Evolutionary conservation across 2,329 filamentous ascomycete genomes (phyloP).

Genomic region (Hymenoscyphus infarciens): DNA sequence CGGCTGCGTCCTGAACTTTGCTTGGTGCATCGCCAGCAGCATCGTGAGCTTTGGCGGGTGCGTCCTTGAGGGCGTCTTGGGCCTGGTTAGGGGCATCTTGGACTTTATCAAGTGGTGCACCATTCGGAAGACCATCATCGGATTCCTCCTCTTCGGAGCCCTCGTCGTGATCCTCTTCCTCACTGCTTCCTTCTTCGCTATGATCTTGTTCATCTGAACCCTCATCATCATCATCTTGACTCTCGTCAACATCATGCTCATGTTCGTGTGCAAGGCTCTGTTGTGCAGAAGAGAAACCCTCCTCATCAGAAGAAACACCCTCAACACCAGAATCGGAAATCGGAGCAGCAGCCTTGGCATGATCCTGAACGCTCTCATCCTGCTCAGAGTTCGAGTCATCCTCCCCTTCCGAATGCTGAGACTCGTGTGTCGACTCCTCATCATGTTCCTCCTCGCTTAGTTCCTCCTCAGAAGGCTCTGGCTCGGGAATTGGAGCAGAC

Average conservation of each 20-base stretch:
- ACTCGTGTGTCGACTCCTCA: neutral
- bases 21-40: conserved; percentile 9
- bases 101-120: conserved; percentile 13
- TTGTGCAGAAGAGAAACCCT: conserved; percentile 5
- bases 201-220: conserved; percentile 3
- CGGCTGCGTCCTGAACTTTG: conserved; percentile 5
- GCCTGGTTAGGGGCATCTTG: conserved; percentile 2
- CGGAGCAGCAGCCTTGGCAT: neutral
- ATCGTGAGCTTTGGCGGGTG: neutral
- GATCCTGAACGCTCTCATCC: conserved; percentile 9
- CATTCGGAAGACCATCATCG: conserved; percentile 14
- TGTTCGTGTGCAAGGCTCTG: neutral
- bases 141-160: conserved; percentile 16
- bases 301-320: conserved; percentile 6
- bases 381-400: conserved; percentile 5
- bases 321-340: conserved; percentile 5
- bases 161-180: conserved; percentile 8
- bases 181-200: neutral
- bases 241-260: neutral
- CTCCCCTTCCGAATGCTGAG: neutral
- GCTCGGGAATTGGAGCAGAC: conserved; percentile 19
- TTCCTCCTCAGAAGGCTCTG: neutral
- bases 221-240: conserved; percentile 9
- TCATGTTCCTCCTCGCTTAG: neutral
- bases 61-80: conserved; percentile 10